Evolutionary conservation across 1,284 basidiomycete genomes (phyloP), one percentile per base, ranked within the genome.

Genomic region (Rhodotorula glutinis): DNA sequence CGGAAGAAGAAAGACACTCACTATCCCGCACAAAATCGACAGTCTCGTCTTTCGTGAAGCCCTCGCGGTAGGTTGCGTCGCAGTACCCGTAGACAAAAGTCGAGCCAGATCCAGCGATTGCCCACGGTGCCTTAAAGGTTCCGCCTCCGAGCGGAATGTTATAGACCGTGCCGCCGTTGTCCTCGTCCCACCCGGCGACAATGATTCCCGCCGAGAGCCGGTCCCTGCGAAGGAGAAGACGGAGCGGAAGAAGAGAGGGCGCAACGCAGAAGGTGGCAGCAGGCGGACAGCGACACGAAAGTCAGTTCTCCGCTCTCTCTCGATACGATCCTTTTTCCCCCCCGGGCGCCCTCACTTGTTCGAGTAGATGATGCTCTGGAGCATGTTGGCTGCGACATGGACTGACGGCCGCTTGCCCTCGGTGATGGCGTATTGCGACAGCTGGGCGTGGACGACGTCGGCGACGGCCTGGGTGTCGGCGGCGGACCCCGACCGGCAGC

Each of bases 41-140:
- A 0, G 94, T 98, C 81, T 98, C 85, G 53, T 93, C 91, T 74
- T 86, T 85, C 5, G 85, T 87, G 94, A 91, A 95, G n/a, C 90
- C 92, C 46, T 95, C 92, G 78, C 86, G 82, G 80, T 91, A 99
- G n/a, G 92, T 98, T 40, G 96, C 92, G 79, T 99, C 96, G 78
- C 96, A 98, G 81, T 96, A 98, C 57, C 95, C 96, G 77, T 98
- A 98, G 25, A 98, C 93, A 79, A 98, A 99, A 17, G 93, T 92
- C 52, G 93, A 97, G 21, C 96, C 96, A 63, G 92, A 96, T 88
- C 92, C 93, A 77, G 92, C 93, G 74, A 97, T 97, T 59, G 92
- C 91, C 93, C 93, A 97, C 16, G 93, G 92, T 77, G 94, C 92
- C 73, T 89, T 86, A 85, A 97, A 96, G 60, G 92, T 81, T 47